A percentile compares a stretch with the other conserved stretches of the same genome.
Conservation (phyloP, 1,139 yeast species). For the Spathaspora sp. region DNA sequence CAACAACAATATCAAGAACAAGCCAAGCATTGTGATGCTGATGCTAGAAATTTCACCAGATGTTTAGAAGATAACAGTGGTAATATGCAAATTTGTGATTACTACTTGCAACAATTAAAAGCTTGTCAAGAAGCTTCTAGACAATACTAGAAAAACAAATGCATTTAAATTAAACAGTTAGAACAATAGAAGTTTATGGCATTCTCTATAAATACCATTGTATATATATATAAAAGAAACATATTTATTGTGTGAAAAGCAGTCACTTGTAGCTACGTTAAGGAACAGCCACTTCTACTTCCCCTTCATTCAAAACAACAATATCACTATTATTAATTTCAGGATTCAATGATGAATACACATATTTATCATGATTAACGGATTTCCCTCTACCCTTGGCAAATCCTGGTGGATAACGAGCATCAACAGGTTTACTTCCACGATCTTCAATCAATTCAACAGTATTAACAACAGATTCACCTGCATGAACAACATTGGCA, state of each 20-base stretch:
- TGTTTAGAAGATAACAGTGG: conserved; percentile 93
- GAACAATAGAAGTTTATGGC: not conserved
- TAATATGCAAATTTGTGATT: conserved; percentile 95
- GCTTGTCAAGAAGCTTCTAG: conserved; percentile 95
- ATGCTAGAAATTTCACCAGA: conserved; percentile 92
- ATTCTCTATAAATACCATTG: not conserved
- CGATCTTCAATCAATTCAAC: conserved; percentile 42
- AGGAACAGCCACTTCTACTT: conserved; percentile 16
- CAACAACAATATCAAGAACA: conserved; percentile 45
- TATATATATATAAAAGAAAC: conserved; percentile 6
- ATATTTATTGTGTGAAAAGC: not conserved
- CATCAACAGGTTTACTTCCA: conserved; percentile 30
- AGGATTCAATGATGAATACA: conserved; percentile 45
- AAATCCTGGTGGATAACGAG: conserved; percentile 8
- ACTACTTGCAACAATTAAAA: conserved; percentile 93
- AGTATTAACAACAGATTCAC: conserved; percentile 39
- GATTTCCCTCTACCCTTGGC: conserved; percentile 13
- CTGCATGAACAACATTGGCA: conserved; percentile 46
- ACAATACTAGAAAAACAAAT: conserved; percentile 57
- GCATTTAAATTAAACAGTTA: not conserved
- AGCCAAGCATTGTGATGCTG: conserved; percentile 75
- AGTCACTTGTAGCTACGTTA: not conserved
- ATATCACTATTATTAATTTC: conserved; percentile 40
- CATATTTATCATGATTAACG: conserved; percentile 42
- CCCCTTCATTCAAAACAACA: conserved; percentile 36